Base-by-base conservation (phyloP, 768 basidiomycete species). In the Mrakia frigida region DNA sequence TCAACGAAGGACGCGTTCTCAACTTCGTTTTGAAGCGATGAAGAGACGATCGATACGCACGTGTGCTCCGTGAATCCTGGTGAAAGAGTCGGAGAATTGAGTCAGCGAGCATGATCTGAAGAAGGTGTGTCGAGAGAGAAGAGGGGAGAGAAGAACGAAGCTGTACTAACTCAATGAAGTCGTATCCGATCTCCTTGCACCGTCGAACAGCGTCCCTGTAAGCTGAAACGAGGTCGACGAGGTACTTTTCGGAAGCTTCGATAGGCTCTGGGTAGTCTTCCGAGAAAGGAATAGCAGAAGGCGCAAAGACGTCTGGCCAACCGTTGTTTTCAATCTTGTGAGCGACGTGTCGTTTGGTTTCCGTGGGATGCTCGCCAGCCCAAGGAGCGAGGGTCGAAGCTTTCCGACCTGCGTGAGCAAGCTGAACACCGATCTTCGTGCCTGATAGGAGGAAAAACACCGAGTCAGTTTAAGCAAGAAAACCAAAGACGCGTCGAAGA, bases 361-460 rank as follows among this genome's bases (percentile, higher is more conserved):
- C 70, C 71, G 77, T 25, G 74, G 78, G 59, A 53, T 79, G 70
- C 72, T 80, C 79, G 83, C 85, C 37, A 43, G 90, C 86, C 90
- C 90, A 93, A 2, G 91, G 90, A 0, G 91, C 86, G 71, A 87
- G 85, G 0, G 88, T 90, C 13, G 88, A 89, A 0, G 90, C 89
- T 81, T 95, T 77, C 1, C 91, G 85, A 0, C 92, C 91, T 0
- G 90, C 91, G 81, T 94, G 92, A 0, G 88, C 88, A 28, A 94
- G 87, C 81, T 94, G 93, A 43, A 94, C 86, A 1, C 91, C 93
- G 37, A 94, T 89, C 68, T 87, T 85, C 0, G 89, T 87, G 2
- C 76, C 71, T 72, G 52, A 13, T 1, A 9, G 23, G 28, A 16
- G 9, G 33, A 56, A 60, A 11, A 11, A 14, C 0, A 21, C 23